Conservation (phyloP, 2,329 filamentous ascomycete genomes). For the Fusarium sp. region DNA sequence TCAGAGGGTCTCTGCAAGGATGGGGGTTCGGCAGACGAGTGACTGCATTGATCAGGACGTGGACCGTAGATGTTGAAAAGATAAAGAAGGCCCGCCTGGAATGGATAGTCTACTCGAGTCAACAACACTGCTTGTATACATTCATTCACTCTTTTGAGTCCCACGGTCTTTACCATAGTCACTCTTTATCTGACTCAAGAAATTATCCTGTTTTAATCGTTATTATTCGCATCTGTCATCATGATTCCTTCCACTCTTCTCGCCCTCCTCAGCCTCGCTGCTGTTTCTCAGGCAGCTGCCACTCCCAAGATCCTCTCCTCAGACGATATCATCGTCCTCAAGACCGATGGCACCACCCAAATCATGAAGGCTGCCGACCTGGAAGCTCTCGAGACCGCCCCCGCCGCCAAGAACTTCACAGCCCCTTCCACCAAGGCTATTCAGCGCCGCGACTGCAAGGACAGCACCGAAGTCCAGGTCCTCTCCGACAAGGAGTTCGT, state of each 20-base stretch:
- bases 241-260: conserved; percentile 35
- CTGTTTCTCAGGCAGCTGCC: conserved; percentile 27
- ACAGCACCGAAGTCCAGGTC: conserved; percentile 39
- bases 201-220: neutral
- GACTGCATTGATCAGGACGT: neutral
- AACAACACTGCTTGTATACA: neutral
- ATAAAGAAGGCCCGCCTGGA: neutral
- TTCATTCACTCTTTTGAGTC: conserved; percentile 7
- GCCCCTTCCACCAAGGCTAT: neutral
- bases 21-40: neutral
- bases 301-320: conserved; percentile 13
- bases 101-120: neutral
- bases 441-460: conserved; percentile 24
- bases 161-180: conserved; percentile 13
- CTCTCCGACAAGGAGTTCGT: conserved; percentile 37
- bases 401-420: neutral
- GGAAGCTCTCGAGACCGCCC: conserved; percentile 29
- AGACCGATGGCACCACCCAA: conserved; percentile 26
- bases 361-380: conserved; percentile 41
- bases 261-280: conserved; percentile 30
- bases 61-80: conserved; percentile 10
- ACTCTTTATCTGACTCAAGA: neutral
- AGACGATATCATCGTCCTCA: conserved; percentile 40
- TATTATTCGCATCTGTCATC: neutral
- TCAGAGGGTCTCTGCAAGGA: neutral